Base-by-base conservation (phyloP, 805 yeast genomes). In the Vanderwaltozyma yarrowii region DNA sequence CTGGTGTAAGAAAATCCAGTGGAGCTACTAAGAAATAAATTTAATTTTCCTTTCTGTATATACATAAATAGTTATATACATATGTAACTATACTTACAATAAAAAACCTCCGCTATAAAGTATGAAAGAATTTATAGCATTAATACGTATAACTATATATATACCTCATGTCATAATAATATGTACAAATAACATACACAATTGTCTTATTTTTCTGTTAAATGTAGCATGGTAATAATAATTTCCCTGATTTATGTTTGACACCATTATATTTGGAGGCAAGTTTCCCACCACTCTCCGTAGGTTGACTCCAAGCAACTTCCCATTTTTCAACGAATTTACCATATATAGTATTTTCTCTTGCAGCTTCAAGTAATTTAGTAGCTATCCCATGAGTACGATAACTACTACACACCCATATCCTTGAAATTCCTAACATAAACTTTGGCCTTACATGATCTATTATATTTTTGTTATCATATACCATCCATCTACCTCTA, bases 291-390 rank as follows among this genome's bases (percentile, higher is more conserved):
- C 89, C 89, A 40, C 70, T 66, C 35, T 66, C 71, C 41, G 82
- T 75, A 0, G 88, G 87, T 52, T 80, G 89, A 32, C 84, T 76
- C 74, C 84, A 80, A 1, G 77, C 82, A 15, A 80, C 53, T 41
- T 73, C 68, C 13, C 43, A 45, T 39, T 57, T 69, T 2, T 58
- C 56, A 12, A 78, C 45, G 0, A 18, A 35, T 39, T 70, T 50
- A 0, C 84, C 85, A 48, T 72, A 73, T 1, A 77, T 57, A 18
- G 73, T 59, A 38, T 72, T 46, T 1, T 50, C 50, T 37, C 67
- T 55, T 0, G 76, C 73, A 3, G 65, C 52, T 3, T 68, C 53
- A 5, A 80, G 46, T 33, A 80, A 49, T 31, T 49, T 52, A 6
- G 58, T 47, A 0, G 74, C 83, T 11, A 80, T 61, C 0, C 80